Evolutionary conservation across 257 asterid species (phyloP).

Genomic region (Lycium barbarum): DNA sequence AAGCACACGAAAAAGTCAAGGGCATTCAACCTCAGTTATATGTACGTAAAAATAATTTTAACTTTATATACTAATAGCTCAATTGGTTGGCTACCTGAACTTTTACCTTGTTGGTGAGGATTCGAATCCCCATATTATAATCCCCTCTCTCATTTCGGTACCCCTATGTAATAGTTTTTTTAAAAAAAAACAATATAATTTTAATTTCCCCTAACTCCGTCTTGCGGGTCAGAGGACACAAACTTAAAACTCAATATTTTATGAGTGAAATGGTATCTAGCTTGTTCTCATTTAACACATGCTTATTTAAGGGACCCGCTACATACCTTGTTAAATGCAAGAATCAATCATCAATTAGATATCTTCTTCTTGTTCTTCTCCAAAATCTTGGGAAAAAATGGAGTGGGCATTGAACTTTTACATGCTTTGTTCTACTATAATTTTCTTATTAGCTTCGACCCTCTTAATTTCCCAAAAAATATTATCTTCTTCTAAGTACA

Average conservation of each 20-base stretch:
- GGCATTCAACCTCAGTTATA: background rate
- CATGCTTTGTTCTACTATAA: conserved; percentile 32
- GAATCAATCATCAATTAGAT: no score
- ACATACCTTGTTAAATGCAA: background rate
- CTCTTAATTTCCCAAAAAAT: background rate
- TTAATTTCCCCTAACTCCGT: background rate
- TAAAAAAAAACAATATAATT: background rate
- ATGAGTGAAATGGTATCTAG: background rate
- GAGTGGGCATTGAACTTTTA: conserved; percentile 36
- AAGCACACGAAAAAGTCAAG: background rate
- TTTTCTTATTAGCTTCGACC: conserved; percentile 30
- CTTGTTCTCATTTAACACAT: background rate
- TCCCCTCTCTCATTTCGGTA: no score
- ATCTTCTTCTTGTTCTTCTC: background rate
- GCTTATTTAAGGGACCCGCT: background rate
- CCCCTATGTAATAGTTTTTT: no score
- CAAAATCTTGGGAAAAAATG: background rate
- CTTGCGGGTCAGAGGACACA: background rate
- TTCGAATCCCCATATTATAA: no score
- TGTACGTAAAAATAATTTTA: background rate
- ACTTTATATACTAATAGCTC: background rate
- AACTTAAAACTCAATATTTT: background rate
- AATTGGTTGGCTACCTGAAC: no score
- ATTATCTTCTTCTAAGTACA: background rate
- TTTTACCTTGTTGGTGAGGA: no score